A percentile compares a stretch with the other conserved stretches of the same genome.
Conservation (phyloP, 495 filamentous ascomycete species). For the Penicillium arizonense region DNA sequence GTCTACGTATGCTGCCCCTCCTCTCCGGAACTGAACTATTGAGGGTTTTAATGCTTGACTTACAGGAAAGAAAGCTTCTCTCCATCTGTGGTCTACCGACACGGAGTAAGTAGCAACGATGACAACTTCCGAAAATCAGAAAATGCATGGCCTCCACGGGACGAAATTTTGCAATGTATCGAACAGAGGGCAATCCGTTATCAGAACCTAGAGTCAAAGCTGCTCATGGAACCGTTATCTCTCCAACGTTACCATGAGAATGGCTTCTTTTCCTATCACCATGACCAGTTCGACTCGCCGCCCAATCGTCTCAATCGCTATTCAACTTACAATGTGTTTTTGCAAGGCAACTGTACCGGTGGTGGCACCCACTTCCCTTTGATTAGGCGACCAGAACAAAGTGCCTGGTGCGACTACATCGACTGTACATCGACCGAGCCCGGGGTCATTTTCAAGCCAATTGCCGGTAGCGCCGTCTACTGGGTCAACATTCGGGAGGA, state of each 20-base stretch:
- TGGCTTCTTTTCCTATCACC: neutral
- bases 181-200: neutral
- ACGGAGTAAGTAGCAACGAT: no score
- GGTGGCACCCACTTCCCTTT: neutral
- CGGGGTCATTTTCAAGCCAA: no score
- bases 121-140: no score
- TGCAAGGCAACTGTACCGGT: neutral
- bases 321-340: neutral
- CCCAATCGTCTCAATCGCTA: neutral
- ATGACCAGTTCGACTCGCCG: neutral
- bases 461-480: no score
- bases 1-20: no score
- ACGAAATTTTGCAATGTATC: neutral
- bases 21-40: no score
- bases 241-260: neutral
- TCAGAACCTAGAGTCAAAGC: neutral
- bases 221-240: neutral
- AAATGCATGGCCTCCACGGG: no score
- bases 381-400: neutral
- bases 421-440: no score
- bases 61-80: no score
- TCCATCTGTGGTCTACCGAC: no score
- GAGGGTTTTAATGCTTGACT: no score
- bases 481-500: no score
- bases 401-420: neutral